A percentile compares a stretch with the other conserved stretches of the same genome.
These are phyloP conservation scores for Metschnikowia reukaufii DNA, from an alignment of 805 yeast genomes.

Conservation along the genomic window DNA sequence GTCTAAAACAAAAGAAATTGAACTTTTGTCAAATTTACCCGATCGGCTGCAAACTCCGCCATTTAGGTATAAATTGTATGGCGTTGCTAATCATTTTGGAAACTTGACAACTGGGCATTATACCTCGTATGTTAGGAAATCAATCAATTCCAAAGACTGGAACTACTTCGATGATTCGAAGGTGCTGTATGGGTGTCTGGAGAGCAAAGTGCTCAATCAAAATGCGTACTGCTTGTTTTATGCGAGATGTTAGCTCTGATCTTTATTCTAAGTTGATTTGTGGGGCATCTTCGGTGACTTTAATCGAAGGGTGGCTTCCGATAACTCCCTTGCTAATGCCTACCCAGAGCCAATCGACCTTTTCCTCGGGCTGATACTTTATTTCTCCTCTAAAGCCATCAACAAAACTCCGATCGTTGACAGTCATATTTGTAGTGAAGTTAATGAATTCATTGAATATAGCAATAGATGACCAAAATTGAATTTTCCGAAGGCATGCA, in stretches of 20 bases:
- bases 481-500: conserved; percentile 81
- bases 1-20: conserved; percentile 43
- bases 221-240: conserved; percentile 87
- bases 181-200: conserved; percentile 52
- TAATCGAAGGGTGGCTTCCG: conserved; percentile 54
- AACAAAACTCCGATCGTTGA: conserved; percentile 80
- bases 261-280: not conserved
- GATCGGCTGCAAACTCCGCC: conserved; percentile 76
- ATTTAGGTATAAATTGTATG: conserved; percentile 71
- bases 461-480: conserved; percentile 86
- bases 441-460: conserved; percentile 82
- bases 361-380: conserved; percentile 42
- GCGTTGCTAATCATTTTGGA: conserved; percentile 84
- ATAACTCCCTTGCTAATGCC: conserved; percentile 61
- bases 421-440: conserved; percentile 73
- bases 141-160: conserved; percentile 48
- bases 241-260: conserved; percentile 29
- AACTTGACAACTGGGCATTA: conserved; percentile 85
- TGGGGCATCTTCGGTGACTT: conserved; percentile 26
- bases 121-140: conserved; percentile 74
- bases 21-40: conserved; percentile 52
- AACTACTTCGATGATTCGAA: conserved; percentile 79
- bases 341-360: conserved; percentile 65
- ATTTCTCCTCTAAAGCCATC: conserved; percentile 74
- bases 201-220: conserved; percentile 57